These are phyloP conservation scores for Flaveria trinervia DNA, from an alignment of 129 eudicot genomes.

Conservation along the genomic window DNA sequence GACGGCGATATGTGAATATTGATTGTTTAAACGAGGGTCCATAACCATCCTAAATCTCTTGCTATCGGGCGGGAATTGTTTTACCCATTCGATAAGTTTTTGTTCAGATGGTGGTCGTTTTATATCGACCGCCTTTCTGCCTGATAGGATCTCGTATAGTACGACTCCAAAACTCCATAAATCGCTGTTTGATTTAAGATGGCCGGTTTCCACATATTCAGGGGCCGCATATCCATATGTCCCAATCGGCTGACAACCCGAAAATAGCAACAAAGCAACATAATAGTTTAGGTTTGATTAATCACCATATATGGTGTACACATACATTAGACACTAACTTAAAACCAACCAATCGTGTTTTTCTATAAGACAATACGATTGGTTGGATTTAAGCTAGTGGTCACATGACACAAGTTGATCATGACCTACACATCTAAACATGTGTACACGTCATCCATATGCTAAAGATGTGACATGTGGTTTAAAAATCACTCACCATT, in stretches of 20 bases:
- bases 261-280: slow-evolving; percentile 20
- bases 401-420: background rate
- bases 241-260: slow-evolving; percentile 58
- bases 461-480: background rate
- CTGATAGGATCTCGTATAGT: slow-evolving; percentile 68
- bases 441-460: background rate
- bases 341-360: no score
- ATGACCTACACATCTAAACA: background rate
- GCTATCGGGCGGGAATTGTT: slow-evolving; percentile 64
- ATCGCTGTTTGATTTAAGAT: slow-evolving; percentile 66
- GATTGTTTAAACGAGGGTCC: slow-evolving; percentile 59
- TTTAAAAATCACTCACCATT: slow-evolving; percentile 45
- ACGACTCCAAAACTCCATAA: slow-evolving; percentile 84
- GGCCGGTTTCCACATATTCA: slow-evolving; percentile 78
- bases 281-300: background rate
- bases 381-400: background rate
- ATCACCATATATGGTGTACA: no score
- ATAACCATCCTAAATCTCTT: slow-evolving; percentile 66
- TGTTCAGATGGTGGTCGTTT: slow-evolving; percentile 54
- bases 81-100: slow-evolving; percentile 88
- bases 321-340: no score
- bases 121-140: slow-evolving; percentile 61
- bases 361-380: background rate
- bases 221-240: slow-evolving; percentile 93
- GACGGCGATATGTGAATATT: slow-evolving; percentile 53